These are phyloP conservation scores for Fomitopsis palustris DNA, from an alignment of 1,284 basidiomycete genomes.

Conservation along the genomic window DNA sequence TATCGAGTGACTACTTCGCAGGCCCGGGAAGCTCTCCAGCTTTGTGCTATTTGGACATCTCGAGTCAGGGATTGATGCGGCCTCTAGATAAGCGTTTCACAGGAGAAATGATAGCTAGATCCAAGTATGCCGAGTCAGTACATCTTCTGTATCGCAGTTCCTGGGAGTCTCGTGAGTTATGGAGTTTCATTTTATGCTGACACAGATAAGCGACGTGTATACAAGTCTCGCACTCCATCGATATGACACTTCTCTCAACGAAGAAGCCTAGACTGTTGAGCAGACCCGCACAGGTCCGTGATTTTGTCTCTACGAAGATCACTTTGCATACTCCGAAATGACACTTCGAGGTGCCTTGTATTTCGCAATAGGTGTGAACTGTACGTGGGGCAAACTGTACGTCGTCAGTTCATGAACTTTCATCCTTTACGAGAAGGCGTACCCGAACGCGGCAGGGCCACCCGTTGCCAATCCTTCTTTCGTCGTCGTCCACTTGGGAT, in stretches of 20 bases:
- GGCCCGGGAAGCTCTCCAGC: too few relatives aligned
- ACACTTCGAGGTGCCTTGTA: constrained; percentile 28
- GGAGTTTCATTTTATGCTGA: too few relatives aligned
- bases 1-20: too few relatives aligned
- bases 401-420: background rate
- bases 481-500: constrained; percentile 53
- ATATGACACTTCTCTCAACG: too few relatives aligned
- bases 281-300: too few relatives aligned
- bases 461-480: constrained; percentile 47
- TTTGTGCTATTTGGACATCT: too few relatives aligned
- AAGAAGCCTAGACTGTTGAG: too few relatives aligned
- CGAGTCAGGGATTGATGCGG: background rate
- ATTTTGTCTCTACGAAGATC: background rate
- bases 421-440: background rate
- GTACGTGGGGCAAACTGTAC: constrained; percentile 20
- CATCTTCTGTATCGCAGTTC: background rate
- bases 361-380: constrained; percentile 26
- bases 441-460: constrained; percentile 38
- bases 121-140: background rate
- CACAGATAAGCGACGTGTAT: too few relatives aligned
- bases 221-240: too few relatives aligned
- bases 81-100: background rate
- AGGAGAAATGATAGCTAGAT: background rate
- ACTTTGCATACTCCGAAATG: constrained; percentile 19
- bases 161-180: too few relatives aligned